phyloP scores from a whole-genome alignment of 345 rosid species.

The Mallotus nudiflorus region DNA sequence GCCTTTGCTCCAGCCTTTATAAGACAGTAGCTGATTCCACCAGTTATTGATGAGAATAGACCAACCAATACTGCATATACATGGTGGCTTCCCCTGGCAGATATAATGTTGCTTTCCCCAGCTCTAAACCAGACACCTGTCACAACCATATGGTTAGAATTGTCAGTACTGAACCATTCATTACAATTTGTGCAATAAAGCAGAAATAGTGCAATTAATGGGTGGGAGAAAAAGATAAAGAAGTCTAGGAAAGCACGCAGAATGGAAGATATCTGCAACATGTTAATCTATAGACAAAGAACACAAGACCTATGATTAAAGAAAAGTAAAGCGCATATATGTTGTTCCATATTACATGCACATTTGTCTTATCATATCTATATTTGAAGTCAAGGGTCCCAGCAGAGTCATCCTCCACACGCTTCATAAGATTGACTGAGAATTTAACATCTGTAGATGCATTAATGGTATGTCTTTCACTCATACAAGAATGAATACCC shows the following conservation, averaged over 20 bases:
- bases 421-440: neutral
- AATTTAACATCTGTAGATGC: neutral
- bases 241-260: neutral
- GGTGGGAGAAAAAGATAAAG: neutral
- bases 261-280: neutral
- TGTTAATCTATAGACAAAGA: neutral
- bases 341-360: too few species aligned
- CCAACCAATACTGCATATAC: constrained; percentile 59
- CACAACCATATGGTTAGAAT: neutral
- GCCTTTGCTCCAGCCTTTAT: constrained; percentile 82
- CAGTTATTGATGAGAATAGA: constrained; percentile 68
- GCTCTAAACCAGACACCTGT: constrained; percentile 37
- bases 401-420: neutral
- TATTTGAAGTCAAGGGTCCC: neutral
- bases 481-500: too few species aligned
- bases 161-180: neutral
- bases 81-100: constrained; percentile 39
- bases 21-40: constrained; percentile 82
- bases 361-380: neutral
- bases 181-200: too few species aligned
- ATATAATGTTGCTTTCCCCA: constrained; percentile 30
- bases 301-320: neutral
- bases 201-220: too few species aligned
- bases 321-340: neutral
- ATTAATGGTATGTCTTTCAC: neutral